Conservation (phyloP, 75 land plant genomes). For the Pseudotsuga menziesii region DNA sequence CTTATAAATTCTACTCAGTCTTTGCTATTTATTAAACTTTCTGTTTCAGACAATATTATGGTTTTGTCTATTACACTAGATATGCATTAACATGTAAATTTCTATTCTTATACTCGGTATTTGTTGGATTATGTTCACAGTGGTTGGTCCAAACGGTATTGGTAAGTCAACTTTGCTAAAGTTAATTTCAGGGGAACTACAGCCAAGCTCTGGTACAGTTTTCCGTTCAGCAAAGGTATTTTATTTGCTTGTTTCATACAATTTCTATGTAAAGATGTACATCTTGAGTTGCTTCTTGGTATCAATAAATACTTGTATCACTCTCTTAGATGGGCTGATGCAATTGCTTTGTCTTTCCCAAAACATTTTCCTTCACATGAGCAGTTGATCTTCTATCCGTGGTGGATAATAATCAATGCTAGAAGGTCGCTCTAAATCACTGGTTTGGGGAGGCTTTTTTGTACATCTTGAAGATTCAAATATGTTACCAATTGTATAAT, state of each 20-base stretch:
- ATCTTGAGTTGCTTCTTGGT: not conserved
- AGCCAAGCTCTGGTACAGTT: constrained; percentile 94
- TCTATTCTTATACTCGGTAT: not conserved
- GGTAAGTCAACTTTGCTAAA: constrained; percentile 97
- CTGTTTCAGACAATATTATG: too few relatives aligned
- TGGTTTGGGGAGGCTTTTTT: too few relatives aligned
- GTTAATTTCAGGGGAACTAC: constrained; percentile 92
- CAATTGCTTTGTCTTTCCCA: not conserved
- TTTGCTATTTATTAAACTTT: too few relatives aligned
- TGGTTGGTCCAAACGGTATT: constrained; percentile 99
- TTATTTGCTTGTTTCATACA: not conserved
- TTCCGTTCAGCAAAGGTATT: constrained; percentile 94
- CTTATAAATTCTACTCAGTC: not conserved
- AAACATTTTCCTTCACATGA: not conserved
- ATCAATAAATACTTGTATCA: not conserved
- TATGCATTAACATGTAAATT: not conserved
- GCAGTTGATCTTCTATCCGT: not conserved
- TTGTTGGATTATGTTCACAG: constrained; percentile 32
- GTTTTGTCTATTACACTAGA: too few relatives aligned
- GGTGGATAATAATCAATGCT: too few relatives aligned
- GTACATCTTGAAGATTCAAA: too few relatives aligned
- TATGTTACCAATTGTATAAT: too few relatives aligned
- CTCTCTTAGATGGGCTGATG: not conserved
- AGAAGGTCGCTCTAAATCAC: too few relatives aligned
- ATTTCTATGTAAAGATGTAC: not conserved